These are phyloP conservation scores for Chlorophyllum brunneum DNA, from an alignment of 768 basidiomycete genomes.

Conservation along the genomic window DNA sequence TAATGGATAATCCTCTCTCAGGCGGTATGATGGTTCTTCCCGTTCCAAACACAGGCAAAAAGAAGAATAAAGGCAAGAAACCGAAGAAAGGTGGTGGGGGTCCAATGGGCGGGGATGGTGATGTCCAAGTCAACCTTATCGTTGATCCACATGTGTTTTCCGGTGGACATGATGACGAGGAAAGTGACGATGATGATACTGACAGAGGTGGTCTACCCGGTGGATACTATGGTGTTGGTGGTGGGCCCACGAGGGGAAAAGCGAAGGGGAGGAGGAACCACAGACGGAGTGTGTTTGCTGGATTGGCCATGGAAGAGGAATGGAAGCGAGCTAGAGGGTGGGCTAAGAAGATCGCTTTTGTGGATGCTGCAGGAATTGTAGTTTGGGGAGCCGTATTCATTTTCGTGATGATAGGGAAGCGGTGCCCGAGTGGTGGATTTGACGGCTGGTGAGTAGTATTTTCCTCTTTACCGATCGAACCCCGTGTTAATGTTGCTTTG, in stretches of 20 bases:
- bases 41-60: constrained; percentile 39
- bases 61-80: constrained; percentile 33
- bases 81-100: constrained; percentile 36
- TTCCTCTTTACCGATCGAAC: neutral
- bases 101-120: constrained; percentile 27
- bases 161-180: constrained; percentile 31
- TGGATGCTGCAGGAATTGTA: constrained; percentile 45
- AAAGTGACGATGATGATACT: constrained; percentile 34
- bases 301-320: constrained; percentile 58
- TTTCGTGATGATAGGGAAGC: constrained; percentile 55
- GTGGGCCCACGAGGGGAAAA: constrained; percentile 17
- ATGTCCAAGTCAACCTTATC: constrained; percentile 71
- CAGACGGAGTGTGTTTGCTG: constrained; percentile 52
- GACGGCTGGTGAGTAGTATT: constrained; percentile 54
- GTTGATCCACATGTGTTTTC: constrained; percentile 60
- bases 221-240: constrained; percentile 21
- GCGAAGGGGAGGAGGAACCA: constrained; percentile 33
- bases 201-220: constrained; percentile 35
- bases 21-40: constrained; percentile 59
- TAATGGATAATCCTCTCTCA: constrained; percentile 22
- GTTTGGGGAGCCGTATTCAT: constrained; percentile 60
- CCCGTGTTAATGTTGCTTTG: neutral
- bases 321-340: constrained; percentile 56
- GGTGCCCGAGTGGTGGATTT: constrained; percentile 59
- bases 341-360: constrained; percentile 46